A percentile compares a stretch with the other conserved stretches of the same genome.
These are phyloP conservation scores for Canavalia ensiformis DNA, from an alignment of 306 rosid species.

Conservation along the genomic window DNA sequence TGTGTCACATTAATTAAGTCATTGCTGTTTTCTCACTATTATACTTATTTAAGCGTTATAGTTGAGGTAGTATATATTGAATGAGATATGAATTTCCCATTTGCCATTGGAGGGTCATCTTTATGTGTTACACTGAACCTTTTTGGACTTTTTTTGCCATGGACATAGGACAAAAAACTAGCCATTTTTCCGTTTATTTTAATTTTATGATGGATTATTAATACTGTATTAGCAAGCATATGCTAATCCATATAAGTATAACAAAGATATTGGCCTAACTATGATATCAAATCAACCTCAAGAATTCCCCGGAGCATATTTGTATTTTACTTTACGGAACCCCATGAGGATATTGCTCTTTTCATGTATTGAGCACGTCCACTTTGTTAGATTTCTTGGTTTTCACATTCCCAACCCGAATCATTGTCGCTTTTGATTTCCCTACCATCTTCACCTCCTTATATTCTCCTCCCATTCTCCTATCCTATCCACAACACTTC, in stretches of 20 bases:
- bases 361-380: conserved; percentile 50
- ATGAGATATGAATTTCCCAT: no score
- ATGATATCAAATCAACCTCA: conserved; percentile 59
- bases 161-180: background rate
- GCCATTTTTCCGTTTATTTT: background rate
- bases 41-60: background rate
- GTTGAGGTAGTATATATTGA: background rate
- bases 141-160: no score
- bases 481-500: conserved; percentile 46
- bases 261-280: conserved; percentile 37
- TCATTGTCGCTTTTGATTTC: conserved; percentile 54
- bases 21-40: background rate
- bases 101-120: no score
- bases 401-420: conserved; percentile 47
- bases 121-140: no score
- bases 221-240: conserved; percentile 39
- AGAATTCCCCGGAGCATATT: conserved; percentile 41
- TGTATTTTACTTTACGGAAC: conserved; percentile 59
- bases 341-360: conserved; percentile 62
- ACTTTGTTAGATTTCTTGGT: conserved; percentile 52
- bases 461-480: conserved; percentile 57
- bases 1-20: conserved; percentile 7
- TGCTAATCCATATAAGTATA: conserved; percentile 5
- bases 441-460: conserved; percentile 49
- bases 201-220: background rate